Evolutionary conservation across 169 alveolate species (phyloP), one percentile per base, ranked within the genome.

Genomic region (Pseudocohnilembus persalinus): DNA sequence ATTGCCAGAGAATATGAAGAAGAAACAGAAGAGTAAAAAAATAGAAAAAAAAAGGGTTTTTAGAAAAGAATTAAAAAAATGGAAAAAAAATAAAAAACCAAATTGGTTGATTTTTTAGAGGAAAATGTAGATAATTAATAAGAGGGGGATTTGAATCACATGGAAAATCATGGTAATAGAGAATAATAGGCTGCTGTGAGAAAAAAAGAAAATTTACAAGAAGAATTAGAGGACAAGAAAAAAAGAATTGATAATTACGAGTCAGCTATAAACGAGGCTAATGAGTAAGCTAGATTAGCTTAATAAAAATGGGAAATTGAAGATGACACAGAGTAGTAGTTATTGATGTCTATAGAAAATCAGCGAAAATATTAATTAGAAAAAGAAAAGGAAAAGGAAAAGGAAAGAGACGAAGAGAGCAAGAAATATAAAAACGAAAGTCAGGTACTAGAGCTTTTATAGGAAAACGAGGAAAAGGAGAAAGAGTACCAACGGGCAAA

Each of bases 391-490:
- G 4, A 49, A 20, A 4, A 49, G 26, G 20, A 49, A 49, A 11
- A 49, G 68, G 68, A 49, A 49, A 49, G 20, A 11, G 68, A 20
- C 68, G 20, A 49, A 11, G 20, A 4, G 68, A 49, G 20, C 68
- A 49, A 49, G 4, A 49, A 20, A 11, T 11, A 49, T 11, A 49
- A 20, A 49, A 49, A 11, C 26, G 68, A 49, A 49, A 20, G 20
- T 11, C 4, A 20, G 20, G 68, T 49, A 49, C 68, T 49, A 20
- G 85, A 81, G 11, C 33, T 81, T 0, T 29, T 49, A 31, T 65
- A 65, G 27, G 29, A 81, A 81, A 81, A 81, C 73, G 31, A 64
- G 65, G 31, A 81, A 68, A 65, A 65, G 0, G 78, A 68, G 4
- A 78, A 81, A 28, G 84, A 79, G 29, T 29, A 28, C 1, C n/a